Evolutionary conservation across 2,329 filamentous ascomycete genomes (phyloP), one percentile per base, ranked within the genome.

Genomic region (Xylariaceae sp.): DNA sequence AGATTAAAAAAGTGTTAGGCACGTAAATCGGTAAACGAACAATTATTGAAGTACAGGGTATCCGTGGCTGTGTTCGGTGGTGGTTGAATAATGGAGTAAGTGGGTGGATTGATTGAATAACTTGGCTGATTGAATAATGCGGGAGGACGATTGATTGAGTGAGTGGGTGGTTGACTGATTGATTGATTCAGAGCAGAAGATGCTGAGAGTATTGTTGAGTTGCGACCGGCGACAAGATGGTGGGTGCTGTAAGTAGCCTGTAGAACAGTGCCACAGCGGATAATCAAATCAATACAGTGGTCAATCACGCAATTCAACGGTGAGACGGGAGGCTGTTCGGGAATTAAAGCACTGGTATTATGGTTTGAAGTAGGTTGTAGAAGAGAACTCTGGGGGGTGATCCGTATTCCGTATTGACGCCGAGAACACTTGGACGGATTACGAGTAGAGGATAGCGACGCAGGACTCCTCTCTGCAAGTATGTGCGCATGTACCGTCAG

Each of bases 201-300:
- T 30, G 23, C 23, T 30, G 23, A 42, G 37, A 15, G 49, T 18
- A 18, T 55, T 51, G 57, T 50, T 51, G 18, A 54, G 51, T 59
- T 69, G 68, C 68, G 68, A 68, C 68, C 66, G 62, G 58, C 64
- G 62, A 64, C 62, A 64, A 60, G 35, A 51, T 53, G 51, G 56
- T 30, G 23, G 23, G 23, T 30, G 23, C 23, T 30, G 4, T 30
- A 5, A 30, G 23, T 30, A 30, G 23, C 23, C 23, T 30, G 42
- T 35, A 55, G 34, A 51, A 57, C 58, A 47, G 58, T 61, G 58
- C 61, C 60, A 63, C 62, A 61, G 23, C 53, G 55, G 39, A 49
- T 35, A 59, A 62, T 61, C 63, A 64, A 62, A 62, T 61, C 63
- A 64, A 62, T 52, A 57, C 30, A 53, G 55, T 58, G 62, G 62